Evolutionary conservation across 192 early-diverging fungal species (phyloP).

Genomic region (Backusella circina): DNA sequence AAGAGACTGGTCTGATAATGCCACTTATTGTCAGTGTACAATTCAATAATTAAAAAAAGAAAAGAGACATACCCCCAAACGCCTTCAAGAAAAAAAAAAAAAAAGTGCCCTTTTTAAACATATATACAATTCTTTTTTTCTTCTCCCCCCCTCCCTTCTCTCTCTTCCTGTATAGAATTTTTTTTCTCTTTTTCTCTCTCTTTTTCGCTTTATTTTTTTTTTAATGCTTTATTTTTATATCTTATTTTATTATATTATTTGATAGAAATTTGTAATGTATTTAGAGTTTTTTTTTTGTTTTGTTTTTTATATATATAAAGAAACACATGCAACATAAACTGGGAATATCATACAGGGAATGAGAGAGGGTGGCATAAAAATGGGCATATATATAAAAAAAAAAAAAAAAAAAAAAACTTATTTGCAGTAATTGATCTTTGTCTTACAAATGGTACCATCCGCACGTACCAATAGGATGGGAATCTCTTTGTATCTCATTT

Average conservation of each 20-base stretch:
- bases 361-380: neutral
- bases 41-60: conserved; percentile 11
- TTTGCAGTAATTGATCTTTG: conserved; percentile 8
- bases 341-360: neutral
- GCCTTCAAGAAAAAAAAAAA: neutral
- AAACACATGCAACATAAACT: neutral
- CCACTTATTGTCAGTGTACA: conserved; percentile 22
- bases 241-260: conserved; percentile 2
- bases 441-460: conserved; percentile 39
- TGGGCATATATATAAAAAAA: neutral
- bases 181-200: neutral
- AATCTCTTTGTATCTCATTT: conserved; percentile 5
- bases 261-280: conserved; percentile 1
- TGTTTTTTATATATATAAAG: no score
- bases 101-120: neutral
- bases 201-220: neutral
- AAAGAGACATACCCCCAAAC: neutral
- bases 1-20: neutral
- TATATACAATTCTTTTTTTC: neutral
- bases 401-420: neutral
- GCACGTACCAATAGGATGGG: conserved; percentile 34
- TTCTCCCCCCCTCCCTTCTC: neutral
- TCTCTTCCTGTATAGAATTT: neutral
- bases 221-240: neutral
- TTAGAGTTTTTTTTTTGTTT: neutral